Percentiles rank a stretch among this genome's conserved stretches.
phyloP scores from a whole-genome alignment of 805 yeast genomes.

The Ogataea haglerorum region DNA sequence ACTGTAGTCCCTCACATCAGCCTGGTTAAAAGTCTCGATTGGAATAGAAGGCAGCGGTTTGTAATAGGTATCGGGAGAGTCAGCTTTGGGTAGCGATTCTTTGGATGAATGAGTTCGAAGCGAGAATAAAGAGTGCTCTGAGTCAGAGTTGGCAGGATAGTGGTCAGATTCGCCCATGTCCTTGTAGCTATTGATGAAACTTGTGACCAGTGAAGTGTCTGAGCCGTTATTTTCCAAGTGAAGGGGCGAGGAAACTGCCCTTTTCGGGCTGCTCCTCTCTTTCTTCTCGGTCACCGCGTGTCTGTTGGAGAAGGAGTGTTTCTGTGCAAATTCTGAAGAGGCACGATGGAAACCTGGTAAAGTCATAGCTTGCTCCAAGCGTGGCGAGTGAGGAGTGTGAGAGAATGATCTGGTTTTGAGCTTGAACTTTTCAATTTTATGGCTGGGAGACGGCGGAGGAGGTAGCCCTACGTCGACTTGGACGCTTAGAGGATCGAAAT shows the following conservation, averaged over 20 bases:
- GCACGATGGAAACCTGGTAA: neutral
- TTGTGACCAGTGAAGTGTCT: constrained; percentile 12
- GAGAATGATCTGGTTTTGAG: constrained; percentile 2
- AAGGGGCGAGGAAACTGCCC: constrained; percentile 5
- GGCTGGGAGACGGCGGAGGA: constrained; percentile 3
- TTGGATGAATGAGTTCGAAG: constrained; percentile 8
- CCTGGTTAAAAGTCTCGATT: constrained; percentile 22
- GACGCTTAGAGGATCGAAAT: constrained; percentile 14
- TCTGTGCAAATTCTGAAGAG: neutral
- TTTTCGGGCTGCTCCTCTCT: neutral
- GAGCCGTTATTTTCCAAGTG: constrained; percentile 5
- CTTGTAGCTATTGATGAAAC: constrained; percentile 15
- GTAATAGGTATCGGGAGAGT: neutral
- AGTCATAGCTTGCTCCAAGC: neutral
- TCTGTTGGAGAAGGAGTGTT: neutral
- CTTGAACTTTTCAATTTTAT: neutral
- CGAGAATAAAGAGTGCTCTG: constrained; percentile 19
- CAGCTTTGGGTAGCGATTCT: constrained; percentile 1
- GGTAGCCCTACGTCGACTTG: constrained; percentile 11
- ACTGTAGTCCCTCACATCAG: constrained; percentile 22
- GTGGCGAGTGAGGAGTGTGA: neutral
- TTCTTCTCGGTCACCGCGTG: neutral
- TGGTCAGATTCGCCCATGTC: constrained; percentile 4
- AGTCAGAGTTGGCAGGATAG: constrained; percentile 1
- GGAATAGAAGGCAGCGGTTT: constrained; percentile 25